phyloP scores from a whole-genome alignment of 306 rosid genomes.

The Vicia sativa region DNA sequence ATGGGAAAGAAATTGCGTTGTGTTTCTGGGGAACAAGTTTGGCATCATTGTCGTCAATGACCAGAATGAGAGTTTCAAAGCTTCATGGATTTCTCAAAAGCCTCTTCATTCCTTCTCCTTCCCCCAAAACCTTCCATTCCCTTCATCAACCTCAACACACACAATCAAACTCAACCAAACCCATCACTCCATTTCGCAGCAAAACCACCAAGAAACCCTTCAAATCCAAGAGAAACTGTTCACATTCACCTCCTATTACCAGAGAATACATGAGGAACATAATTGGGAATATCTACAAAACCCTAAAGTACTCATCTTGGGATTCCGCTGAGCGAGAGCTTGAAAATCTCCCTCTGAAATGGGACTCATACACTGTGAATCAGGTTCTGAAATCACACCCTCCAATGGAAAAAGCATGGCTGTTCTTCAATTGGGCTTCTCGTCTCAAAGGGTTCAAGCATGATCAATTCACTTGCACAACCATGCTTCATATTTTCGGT shows the following conservation, averaged over 20 bases:
- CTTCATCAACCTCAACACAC: slow-evolving; percentile 37
- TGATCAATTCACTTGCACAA: slow-evolving; percentile 79
- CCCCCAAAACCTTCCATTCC: slow-evolving; percentile 46
- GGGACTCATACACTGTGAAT: slow-evolving; percentile 91
- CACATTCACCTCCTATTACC: slow-evolving; percentile 1
- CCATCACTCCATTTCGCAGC: slow-evolving; percentile 29
- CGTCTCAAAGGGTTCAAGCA: slow-evolving; percentile 63
- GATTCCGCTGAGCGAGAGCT: slow-evolving; percentile 61
- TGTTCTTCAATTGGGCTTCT: slow-evolving; percentile 82
- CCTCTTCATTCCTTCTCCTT: slow-evolving; percentile 25
- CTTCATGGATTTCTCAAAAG: slow-evolving; percentile 42
- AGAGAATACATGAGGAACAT: slow-evolving; percentile 58
- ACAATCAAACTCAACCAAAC: slow-evolving; percentile 45
- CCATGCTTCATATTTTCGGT: slow-evolving; percentile 85
- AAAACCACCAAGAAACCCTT: neutral
- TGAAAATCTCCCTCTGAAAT: slow-evolving; percentile 52
- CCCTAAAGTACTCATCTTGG: slow-evolving; percentile 68
- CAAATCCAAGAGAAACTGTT: neutral
- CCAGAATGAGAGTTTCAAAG: slow-evolving; percentile 23
- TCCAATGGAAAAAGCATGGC: slow-evolving; percentile 89
- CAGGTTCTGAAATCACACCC: slow-evolving; percentile 81
- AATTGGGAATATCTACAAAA: slow-evolving; percentile 50
- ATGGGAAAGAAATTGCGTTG: too few relatives aligned
- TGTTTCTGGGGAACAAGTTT: too few relatives aligned
- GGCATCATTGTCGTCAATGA: slow-evolving; percentile 17